Evolutionary conservation across 1,284 basidiomycete genomes (phyloP).

Genomic region (Tilletia setariae): DNA sequence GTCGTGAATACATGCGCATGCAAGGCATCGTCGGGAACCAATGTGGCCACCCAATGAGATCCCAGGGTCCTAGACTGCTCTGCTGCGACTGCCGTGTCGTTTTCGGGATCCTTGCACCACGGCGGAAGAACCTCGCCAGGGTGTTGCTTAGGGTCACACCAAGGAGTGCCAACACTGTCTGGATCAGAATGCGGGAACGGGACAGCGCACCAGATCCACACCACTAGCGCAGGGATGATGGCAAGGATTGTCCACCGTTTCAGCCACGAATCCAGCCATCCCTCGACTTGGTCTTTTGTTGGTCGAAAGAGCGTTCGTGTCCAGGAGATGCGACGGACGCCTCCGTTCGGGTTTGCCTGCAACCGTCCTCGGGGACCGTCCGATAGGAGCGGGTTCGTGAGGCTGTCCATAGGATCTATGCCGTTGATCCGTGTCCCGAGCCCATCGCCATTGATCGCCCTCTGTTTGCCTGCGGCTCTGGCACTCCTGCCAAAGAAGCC

Average conservation of each 20-base stretch:
- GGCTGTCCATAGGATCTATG: background rate
- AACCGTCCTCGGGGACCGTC: background rate
- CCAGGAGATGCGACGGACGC: constrained; percentile 24
- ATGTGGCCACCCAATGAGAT: background rate
- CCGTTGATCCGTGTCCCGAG: background rate
- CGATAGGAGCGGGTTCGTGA: constrained; percentile 12
- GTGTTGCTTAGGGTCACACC: constrained; percentile 35
- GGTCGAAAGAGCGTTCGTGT: constrained; percentile 54
- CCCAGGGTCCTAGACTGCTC: background rate
- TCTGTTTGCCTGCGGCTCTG: background rate
- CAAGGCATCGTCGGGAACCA: background rate
- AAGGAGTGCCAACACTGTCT: constrained; percentile 38
- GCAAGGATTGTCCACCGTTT: constrained; percentile 59
- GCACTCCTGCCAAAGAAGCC: background rate
- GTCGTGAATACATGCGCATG: background rate
- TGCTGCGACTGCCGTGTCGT: background rate
- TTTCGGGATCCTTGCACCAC: background rate
- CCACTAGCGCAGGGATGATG: constrained; percentile 55
- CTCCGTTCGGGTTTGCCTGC: background rate
- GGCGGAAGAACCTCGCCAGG: constrained; percentile 14
- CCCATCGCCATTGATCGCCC: background rate
- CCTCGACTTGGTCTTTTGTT: constrained; percentile 56
- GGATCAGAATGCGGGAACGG: constrained; percentile 61
- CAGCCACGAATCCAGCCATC: constrained; percentile 59
- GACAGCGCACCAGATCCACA: constrained; percentile 61